Percentiles rank a stretch among this genome's conserved stretches.
Conservation (phyloP, 768 basidiomycete species). For the Fistulinella prunicolor region DNA sequence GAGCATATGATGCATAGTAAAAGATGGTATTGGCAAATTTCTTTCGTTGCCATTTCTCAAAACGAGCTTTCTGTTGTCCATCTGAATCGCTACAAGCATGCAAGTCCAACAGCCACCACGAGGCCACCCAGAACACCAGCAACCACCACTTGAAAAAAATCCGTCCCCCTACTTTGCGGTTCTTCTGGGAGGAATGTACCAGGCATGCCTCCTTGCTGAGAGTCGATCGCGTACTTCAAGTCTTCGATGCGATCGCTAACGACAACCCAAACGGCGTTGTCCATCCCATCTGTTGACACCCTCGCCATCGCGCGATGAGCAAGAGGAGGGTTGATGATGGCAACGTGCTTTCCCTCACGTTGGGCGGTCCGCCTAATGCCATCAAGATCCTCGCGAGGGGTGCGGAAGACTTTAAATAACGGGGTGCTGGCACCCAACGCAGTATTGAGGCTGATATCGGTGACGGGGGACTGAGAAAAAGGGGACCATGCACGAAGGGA, state of each 20-base stretch:
- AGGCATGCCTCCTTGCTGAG: conserved; percentile 32
- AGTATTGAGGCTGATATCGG: conserved; percentile 25
- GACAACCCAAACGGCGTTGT: conserved; percentile 30
- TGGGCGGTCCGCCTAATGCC: conserved; percentile 25
- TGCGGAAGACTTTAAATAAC: conserved; percentile 34
- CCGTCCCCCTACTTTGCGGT: conserved; percentile 14
- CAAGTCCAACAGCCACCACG: conserved; percentile 29
- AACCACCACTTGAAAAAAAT: conserved; percentile 32
- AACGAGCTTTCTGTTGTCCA: not conserved
- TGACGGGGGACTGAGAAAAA: conserved; percentile 23
- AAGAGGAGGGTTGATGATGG: conserved; percentile 25
- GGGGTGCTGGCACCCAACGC: conserved; percentile 31
- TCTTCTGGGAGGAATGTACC: conserved; percentile 26
- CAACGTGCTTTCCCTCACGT: conserved; percentile 32
- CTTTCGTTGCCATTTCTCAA: too few species aligned
- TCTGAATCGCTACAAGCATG: conserved; percentile 32
- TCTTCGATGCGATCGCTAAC: conserved; percentile 33
- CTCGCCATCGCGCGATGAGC: conserved; percentile 22
- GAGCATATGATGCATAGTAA: conserved; percentile 13
- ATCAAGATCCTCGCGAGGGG: conserved; percentile 28
- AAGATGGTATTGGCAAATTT: conserved; percentile 2
- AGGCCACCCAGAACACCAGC: conserved; percentile 34
- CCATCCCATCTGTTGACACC: conserved; percentile 16
- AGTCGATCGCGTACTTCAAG: conserved; percentile 31
- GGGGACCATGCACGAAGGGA: conserved; percentile 28